Evolutionary conservation across 306 rosid species (phyloP).

Genomic region (Gastrolobium bilobum): DNA sequence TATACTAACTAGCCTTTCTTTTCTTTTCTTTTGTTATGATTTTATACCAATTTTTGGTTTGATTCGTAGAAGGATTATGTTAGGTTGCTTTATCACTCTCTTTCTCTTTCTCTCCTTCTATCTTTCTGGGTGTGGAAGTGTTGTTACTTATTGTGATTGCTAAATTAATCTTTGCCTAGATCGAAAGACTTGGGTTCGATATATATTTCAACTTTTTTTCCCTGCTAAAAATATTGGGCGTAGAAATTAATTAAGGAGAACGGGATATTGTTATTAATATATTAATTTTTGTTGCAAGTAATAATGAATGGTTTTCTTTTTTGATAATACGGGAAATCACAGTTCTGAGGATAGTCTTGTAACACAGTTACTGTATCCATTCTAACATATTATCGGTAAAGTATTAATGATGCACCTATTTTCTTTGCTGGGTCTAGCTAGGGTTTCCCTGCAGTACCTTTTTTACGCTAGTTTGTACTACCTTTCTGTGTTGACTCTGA

Average conservation of each 20-base stretch:
- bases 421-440: constrained; percentile 43
- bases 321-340: constrained; percentile 27
- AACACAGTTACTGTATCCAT: constrained; percentile 27
- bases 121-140: constrained; percentile 33
- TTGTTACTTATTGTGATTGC: constrained; percentile 38
- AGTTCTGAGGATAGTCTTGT: constrained; percentile 23
- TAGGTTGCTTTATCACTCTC: constrained; percentile 30
- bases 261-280: constrained; percentile 4
- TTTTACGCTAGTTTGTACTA: constrained; percentile 27
- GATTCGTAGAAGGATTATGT: constrained; percentile 37
- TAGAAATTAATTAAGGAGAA: constrained; percentile 18
- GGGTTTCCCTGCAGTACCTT: constrained; percentile 39
- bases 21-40: not conserved
- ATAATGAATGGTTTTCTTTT: constrained; percentile 41
- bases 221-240: constrained; percentile 25
- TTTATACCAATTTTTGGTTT: constrained; percentile 47
- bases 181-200: not conserved
- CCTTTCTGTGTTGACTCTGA: not conserved
- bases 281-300: constrained; percentile 25
- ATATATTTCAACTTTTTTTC: constrained; percentile 18
- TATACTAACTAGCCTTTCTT: constrained; percentile 26
- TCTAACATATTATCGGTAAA: constrained; percentile 1
- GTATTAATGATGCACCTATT: constrained; percentile 34
- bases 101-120: not conserved
- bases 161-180: constrained; percentile 36